A percentile compares a stretch with the other conserved stretches of the same genome.
These are phyloP conservation scores for Cubamyces sp. DNA, from an alignment of 768 basidiomycete genomes.

Conservation along the genomic window DNA sequence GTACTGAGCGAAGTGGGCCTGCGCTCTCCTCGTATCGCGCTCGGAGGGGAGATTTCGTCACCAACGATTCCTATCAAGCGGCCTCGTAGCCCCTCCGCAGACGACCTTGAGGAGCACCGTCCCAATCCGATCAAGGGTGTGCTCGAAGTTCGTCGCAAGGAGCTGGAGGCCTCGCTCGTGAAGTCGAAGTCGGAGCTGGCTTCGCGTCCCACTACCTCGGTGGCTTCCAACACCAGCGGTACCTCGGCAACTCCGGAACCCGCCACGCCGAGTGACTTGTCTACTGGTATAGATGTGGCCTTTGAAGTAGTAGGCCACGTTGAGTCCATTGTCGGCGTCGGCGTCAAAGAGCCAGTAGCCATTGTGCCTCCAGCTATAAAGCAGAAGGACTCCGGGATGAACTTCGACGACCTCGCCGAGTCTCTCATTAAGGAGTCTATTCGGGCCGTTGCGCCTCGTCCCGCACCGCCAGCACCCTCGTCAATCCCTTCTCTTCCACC, in stretches of 20 bases:
- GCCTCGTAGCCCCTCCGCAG: neutral
- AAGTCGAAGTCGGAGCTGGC: constrained; percentile 16
- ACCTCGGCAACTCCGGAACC: constrained; percentile 14
- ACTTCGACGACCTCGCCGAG: constrained; percentile 56
- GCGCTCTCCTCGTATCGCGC: too few relatives aligned
- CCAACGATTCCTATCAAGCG: neutral
- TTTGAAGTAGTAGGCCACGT: neutral
- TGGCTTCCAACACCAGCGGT: neutral
- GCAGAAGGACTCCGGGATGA: neutral
- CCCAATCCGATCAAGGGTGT: neutral
- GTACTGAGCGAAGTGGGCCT: neutral
- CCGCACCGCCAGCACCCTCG: neutral
- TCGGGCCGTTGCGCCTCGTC: constrained; percentile 35
- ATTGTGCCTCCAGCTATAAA: neutral
- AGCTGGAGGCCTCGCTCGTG: constrained; percentile 23
- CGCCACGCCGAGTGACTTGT: constrained; percentile 4
- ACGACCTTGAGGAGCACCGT: neutral
- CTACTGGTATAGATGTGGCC: neutral
- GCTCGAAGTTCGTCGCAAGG: constrained; percentile 16
- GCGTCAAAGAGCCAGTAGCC: constrained; percentile 1
- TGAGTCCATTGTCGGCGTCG: neutral
- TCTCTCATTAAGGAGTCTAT: constrained; percentile 64
- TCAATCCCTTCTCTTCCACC: neutral
- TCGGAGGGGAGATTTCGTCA: too few relatives aligned
- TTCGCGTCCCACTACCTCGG: neutral